These are phyloP conservation scores for Epicoccum nigrum DNA, from an alignment of 2,329 filamentous ascomycete species.

Conservation along the genomic window DNA sequence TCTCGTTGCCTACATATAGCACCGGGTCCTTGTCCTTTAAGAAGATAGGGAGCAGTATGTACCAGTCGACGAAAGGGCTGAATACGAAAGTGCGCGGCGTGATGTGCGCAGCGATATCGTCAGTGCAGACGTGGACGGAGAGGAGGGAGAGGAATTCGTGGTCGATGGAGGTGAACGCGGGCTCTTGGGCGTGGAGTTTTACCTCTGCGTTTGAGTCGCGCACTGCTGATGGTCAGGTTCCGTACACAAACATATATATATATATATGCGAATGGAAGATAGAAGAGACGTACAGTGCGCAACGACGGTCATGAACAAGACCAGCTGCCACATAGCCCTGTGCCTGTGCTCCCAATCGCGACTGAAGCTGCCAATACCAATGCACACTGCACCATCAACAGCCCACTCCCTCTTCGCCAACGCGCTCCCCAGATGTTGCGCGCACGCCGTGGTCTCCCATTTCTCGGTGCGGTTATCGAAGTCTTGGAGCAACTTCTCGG, in stretches of 20 bases:
- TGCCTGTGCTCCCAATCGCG: constrained; percentile 44
- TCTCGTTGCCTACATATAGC: constrained; percentile 47
- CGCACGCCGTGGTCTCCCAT: constrained; percentile 34
- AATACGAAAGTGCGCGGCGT: constrained; percentile 35
- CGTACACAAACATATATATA: no score
- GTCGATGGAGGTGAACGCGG: constrained; percentile 43
- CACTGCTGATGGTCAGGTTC: constrained; percentile 3
- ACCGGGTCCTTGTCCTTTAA: constrained; percentile 36
- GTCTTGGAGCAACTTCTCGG: constrained; percentile 30
- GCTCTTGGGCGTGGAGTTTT: constrained; percentile 44
- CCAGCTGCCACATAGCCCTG: constrained; percentile 47
- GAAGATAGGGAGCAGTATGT: constrained; percentile 40
- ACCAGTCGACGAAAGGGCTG: constrained; percentile 48
- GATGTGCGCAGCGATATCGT: constrained; percentile 31
- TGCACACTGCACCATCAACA: constrained; percentile 37
- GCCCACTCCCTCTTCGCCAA: constrained; percentile 21
- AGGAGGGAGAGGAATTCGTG: constrained; percentile 34
- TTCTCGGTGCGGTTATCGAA: constrained; percentile 30
- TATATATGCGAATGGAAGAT: no score
- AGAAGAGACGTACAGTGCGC: constrained; percentile 10
- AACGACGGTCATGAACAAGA: constrained; percentile 40
- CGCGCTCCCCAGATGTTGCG: constrained; percentile 23
- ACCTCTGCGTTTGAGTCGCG: constrained; percentile 9
- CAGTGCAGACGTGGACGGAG: constrained; percentile 22
- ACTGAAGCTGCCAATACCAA: constrained; percentile 47